Evolutionary conservation across 1,284 basidiomycete species (phyloP), one percentile per base, ranked within the genome.

Genomic region (Heterobasidion occidentale): DNA sequence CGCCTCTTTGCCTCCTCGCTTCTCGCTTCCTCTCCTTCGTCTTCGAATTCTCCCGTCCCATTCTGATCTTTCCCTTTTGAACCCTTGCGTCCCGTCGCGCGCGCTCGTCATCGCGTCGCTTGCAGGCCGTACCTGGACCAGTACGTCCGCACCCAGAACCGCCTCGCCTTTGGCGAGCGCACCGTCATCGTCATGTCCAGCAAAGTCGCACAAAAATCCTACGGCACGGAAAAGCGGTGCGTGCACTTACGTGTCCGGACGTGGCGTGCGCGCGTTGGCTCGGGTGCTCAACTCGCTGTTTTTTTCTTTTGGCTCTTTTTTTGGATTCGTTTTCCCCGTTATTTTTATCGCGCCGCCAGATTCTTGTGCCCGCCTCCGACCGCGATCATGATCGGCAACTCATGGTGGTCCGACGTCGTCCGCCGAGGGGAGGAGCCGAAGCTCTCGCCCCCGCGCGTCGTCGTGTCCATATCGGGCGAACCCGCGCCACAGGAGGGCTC

Each of bases 351-450:
- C n/a, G 2, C 17, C 9, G 56, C n/a, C 59, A 79, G 88, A 52
- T 98, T 98, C 79, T 80, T 98, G 14, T 97, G 94, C 67, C 96
- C 96, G 2, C 95, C 94, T 54, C 95, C 95, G 4, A 94, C 93
- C 51, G 95, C 94, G 38, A 89, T 94, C 65, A 83, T 98, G 76
- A 90, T 97, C 65, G 96, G 95, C 51, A 90, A 92, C 67, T 89
- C 90, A 33, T 98, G 95, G 95, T 98, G 94, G 92, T 83, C 86
- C 56, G 84, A 90, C 65, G 77, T 84, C 55, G 69, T 81, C 50
- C 80, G 84, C 60, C 75, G 84, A 48, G 86, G 86, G 19, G 87
- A 90, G 65, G 88, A 88, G 61, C 76, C 87, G 61, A 81, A 88
- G 67, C 72, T 86, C 47, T 84, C 80, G 61, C 87, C 91, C 9